phyloP scores from a whole-genome alignment of 371 early-diverging fungal species.

The Zopfochytrium polystomum region DNA sequence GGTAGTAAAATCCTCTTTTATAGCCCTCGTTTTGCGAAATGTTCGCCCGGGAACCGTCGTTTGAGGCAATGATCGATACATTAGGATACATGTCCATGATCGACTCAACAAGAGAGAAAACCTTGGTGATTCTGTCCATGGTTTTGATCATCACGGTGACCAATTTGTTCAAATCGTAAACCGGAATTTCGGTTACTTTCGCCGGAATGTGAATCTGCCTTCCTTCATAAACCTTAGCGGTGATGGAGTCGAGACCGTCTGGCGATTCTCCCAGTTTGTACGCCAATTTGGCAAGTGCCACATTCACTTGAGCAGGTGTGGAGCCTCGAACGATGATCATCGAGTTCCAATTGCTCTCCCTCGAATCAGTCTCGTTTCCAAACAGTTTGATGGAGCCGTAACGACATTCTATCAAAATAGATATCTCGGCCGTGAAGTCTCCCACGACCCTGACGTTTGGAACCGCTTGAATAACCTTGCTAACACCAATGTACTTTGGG shows the following conservation, averaged over 20 bases:
- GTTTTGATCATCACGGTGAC: conserved; percentile 37
- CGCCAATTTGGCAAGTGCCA: conserved; percentile 10
- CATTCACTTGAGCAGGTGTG: conserved; percentile 15
- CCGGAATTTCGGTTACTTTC: conserved; percentile 13
- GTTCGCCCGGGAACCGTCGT: conserved; percentile 21
- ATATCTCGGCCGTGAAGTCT: too few relatives aligned
- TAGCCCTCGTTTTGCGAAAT: conserved; percentile 12
- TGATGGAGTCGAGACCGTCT: conserved; percentile 7
- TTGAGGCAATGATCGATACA: conserved; percentile 28
- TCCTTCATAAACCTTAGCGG: conserved; percentile 1
- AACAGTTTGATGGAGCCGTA: too few relatives aligned
- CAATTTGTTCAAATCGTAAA: conserved; percentile 26
- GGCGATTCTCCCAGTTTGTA: conserved; percentile 1
- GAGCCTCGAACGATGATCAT: not conserved
- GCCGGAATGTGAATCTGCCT: not conserved
- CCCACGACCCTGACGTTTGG: conserved; percentile 9
- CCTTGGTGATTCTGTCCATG: conserved; percentile 26
- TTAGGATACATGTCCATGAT: conserved; percentile 19
- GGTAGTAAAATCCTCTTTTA: conserved; percentile 26
- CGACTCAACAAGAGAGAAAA: conserved; percentile 24
- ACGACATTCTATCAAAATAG: too few relatives aligned
- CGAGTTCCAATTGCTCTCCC: conserved; percentile 1
- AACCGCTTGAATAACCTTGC: conserved; percentile 15
- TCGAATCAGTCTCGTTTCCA: too few relatives aligned
- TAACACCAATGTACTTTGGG: conserved; percentile 13